These are phyloP conservation scores for Aristolochia contorta DNA, from an alignment of 164 flowering plant species.

Conservation along the genomic window DNA sequence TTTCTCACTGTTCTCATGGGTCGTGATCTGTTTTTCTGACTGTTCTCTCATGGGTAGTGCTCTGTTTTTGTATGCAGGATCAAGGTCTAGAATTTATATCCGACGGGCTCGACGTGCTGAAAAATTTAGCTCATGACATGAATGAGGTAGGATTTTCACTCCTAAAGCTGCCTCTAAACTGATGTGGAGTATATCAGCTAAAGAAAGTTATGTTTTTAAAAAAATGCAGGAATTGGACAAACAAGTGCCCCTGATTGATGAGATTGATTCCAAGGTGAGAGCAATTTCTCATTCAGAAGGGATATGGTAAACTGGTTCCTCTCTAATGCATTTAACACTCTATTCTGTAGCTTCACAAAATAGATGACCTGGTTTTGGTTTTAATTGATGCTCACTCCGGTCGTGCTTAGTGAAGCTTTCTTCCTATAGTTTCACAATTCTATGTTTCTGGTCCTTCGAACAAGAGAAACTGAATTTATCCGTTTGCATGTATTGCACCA, in stretches of 20 bases:
- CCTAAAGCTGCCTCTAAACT: background rate
- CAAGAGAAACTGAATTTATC: background rate
- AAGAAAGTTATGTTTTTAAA: background rate
- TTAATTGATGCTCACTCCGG: too few species aligned
- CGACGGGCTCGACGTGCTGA: conserved; percentile 83
- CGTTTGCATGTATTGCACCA: too few species aligned
- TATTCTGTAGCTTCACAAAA: background rate
- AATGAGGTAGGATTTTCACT: conserved; percentile 60
- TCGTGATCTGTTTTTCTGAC: background rate
- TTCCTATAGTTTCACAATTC: background rate
- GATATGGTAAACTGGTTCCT: too few species aligned
- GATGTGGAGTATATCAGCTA: background rate
- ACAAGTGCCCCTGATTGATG: conserved; percentile 94
- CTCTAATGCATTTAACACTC: too few species aligned
- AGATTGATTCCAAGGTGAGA: conserved; percentile 82
- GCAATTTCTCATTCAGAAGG: too few species aligned
- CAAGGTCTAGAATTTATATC: conserved; percentile 85
- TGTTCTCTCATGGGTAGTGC: background rate
- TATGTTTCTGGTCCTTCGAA: too few species aligned
- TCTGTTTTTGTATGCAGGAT: conserved; percentile 36
- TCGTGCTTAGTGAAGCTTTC: too few species aligned
- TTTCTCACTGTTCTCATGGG: background rate
- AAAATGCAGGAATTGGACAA: conserved; percentile 77
- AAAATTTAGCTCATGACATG: conserved; percentile 95
- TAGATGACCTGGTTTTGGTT: background rate